phyloP scores from a whole-genome alignment of 1,284 basidiomycete species.

The Sphaerobolus stellatus region DNA sequence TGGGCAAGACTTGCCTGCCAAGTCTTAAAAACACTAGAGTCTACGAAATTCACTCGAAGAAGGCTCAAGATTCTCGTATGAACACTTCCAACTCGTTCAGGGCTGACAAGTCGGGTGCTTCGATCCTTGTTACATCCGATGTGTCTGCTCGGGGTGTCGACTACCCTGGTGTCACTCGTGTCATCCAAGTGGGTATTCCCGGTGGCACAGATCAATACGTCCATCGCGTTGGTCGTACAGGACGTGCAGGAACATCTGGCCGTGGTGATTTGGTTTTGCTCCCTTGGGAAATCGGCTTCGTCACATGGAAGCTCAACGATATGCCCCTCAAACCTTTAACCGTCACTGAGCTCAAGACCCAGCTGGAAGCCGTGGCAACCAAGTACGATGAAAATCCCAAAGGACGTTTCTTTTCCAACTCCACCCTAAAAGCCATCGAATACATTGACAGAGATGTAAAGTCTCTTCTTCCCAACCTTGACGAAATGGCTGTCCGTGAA shows the following conservation, averaged over 20 bases:
- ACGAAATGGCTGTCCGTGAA: constrained; percentile 58
- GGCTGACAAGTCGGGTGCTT: constrained; percentile 53
- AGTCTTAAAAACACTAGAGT: constrained; percentile 53
- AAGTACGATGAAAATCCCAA: constrained; percentile 51
- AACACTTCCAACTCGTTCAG: constrained; percentile 71
- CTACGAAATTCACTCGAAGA: constrained; percentile 88
- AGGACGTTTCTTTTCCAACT: constrained; percentile 20
- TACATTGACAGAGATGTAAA: constrained; percentile 37
- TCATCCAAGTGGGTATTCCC: constrained; percentile 91
- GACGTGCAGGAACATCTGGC: constrained; percentile 70
- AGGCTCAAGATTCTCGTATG: constrained; percentile 65
- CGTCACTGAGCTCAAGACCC: constrained; percentile 47
- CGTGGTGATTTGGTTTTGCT: constrained; percentile 87
- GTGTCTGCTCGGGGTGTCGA: constrained; percentile 91
- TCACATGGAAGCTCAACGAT: constrained; percentile 61
- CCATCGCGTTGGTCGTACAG: constrained; percentile 91
- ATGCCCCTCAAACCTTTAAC: constrained; percentile 71
- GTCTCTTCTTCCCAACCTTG: constrained; percentile 40
- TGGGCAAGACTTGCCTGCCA: constrained; percentile 45
- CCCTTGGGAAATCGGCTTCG: constrained; percentile 80
- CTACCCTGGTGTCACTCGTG: constrained; percentile 88
- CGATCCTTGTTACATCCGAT: constrained; percentile 83
- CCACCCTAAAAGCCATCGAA: constrained; percentile 17
- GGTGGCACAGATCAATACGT: constrained; percentile 75
- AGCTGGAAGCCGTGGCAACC: constrained; percentile 51